Percentiles rank a stretch among this genome's conserved stretches.
Evolutionary conservation across 2,329 filamentous ascomycete genomes (phyloP).

Genomic region (Arthrobotrys sinensis): DNA sequence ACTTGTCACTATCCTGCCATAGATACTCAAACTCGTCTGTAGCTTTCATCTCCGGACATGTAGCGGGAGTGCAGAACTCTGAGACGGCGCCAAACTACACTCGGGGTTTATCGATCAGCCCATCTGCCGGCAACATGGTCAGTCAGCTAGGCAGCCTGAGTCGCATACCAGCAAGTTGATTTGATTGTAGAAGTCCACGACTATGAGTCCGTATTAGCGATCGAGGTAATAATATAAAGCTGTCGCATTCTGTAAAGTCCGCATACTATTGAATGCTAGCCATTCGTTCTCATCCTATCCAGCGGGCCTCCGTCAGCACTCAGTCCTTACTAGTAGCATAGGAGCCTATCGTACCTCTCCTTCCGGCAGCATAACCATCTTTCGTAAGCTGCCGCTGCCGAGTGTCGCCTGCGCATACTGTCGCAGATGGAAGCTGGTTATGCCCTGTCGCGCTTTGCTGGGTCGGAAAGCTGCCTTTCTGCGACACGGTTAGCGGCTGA

Average conservation of each 20-base stretch:
- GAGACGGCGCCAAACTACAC: slow-evolving; percentile 90
- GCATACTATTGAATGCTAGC: slow-evolving; percentile 93
- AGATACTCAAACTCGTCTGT: slow-evolving; percentile 99
- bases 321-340: not conserved
- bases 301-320: slow-evolving; percentile 4
- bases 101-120: not conserved
- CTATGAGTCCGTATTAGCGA: slow-evolving; percentile 69
- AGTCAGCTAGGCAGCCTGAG: not conserved
- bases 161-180: slow-evolving; percentile 84
- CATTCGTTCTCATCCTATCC: slow-evolving; percentile 90
- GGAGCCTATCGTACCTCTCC: slow-evolving; percentile 74
- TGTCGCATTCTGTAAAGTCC: not conserved
- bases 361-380: slow-evolving; percentile 96
- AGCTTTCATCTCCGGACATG: slow-evolving; percentile 99
- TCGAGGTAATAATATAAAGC: not conserved
- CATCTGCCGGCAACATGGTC: not conserved
- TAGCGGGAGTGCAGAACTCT: slow-evolving; percentile 97
- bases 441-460: slow-evolving; percentile 85
- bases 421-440: slow-evolving; percentile 90
- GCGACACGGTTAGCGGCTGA: slow-evolving; percentile 22
- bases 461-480: slow-evolving; percentile 77
- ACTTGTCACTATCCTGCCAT: slow-evolving; percentile 96
- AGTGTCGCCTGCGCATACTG: slow-evolving; percentile 98
- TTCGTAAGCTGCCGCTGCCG: slow-evolving; percentile 92
- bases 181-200: slow-evolving; percentile 99